These are phyloP conservation scores for Rhizomucor miehei DNA, from an alignment of 371 early-diverging fungal genomes.

Conservation along the genomic window DNA sequence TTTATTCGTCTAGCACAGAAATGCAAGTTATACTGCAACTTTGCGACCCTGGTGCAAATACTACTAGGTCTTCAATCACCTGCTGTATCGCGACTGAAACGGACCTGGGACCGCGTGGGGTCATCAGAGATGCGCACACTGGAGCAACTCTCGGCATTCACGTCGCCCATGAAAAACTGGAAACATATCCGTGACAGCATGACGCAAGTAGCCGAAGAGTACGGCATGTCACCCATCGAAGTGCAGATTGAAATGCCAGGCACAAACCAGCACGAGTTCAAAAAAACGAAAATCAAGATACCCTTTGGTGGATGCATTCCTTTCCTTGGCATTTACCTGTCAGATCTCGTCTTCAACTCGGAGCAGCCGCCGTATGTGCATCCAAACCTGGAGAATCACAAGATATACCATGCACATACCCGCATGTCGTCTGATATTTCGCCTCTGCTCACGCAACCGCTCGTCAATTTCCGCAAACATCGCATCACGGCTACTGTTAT, in stretches of 20 bases:
- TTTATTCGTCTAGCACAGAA: constrained; percentile 74
- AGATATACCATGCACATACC: constrained; percentile 19
- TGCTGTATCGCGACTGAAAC: constrained; percentile 54
- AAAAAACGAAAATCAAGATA: constrained; percentile 33
- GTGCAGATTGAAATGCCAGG: constrained; percentile 43
- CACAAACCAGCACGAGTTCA: constrained; percentile 16
- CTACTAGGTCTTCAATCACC: constrained; percentile 63
- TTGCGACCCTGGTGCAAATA: constrained; percentile 61
- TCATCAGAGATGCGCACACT: constrained; percentile 47
- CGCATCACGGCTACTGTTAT: constrained; percentile 62
- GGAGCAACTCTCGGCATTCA: constrained; percentile 55
- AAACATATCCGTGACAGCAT: constrained; percentile 60
- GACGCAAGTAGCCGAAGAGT: constrained; percentile 58
- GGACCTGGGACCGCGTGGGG: constrained; percentile 60
- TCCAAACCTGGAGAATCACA: constrained; percentile 26
- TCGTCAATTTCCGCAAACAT: constrained; percentile 65
- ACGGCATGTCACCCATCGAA: constrained; percentile 51
- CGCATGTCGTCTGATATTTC: constrained; percentile 7
- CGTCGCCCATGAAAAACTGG: constrained; percentile 56
- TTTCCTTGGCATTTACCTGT: constrained; percentile 60
- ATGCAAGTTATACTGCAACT: constrained; percentile 63
- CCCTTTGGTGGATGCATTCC: constrained; percentile 62
- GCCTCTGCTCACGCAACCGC: constrained; percentile 31
- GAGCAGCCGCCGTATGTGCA: constrained; percentile 60
- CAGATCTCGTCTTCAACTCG: constrained; percentile 64